Conservation (phyloP, 495 filamentous ascomycete genomes). For the Penicillium maclennaniae region DNA sequence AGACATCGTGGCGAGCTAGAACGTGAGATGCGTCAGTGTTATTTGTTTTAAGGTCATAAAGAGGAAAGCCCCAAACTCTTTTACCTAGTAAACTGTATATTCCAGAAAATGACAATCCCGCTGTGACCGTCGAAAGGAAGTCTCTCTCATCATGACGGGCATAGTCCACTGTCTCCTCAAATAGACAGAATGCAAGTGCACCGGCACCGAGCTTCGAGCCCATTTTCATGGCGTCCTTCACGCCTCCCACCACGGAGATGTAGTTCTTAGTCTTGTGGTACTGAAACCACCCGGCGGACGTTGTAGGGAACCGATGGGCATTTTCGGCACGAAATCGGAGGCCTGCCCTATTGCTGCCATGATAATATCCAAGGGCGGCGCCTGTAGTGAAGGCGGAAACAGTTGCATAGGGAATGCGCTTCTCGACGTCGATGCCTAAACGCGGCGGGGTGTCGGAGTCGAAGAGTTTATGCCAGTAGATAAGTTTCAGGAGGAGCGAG, state of each 20-base stretch:
- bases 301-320: constrained; percentile 80
- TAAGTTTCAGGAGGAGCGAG: constrained; percentile 28
- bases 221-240: constrained; percentile 73
- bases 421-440: constrained; percentile 58
- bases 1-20: constrained; percentile 74
- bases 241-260: constrained; percentile 65
- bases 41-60: background rate
- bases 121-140: constrained; percentile 39
- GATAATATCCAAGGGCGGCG: constrained; percentile 61
- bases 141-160: constrained; percentile 48
- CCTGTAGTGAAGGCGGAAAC: constrained; percentile 61
- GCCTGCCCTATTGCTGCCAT: constrained; percentile 68
- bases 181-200: constrained; percentile 61
- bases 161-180: constrained; percentile 82
- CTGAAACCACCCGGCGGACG: constrained; percentile 86
- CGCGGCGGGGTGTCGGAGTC: constrained; percentile 48
- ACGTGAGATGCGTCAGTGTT: constrained; percentile 13
- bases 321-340: constrained; percentile 91
- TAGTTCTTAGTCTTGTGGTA: constrained; percentile 99
- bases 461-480: constrained; percentile 42
- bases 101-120: constrained; percentile 77
- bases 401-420: constrained; percentile 62
- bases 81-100: constrained; percentile 83
- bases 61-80: constrained; percentile 22
- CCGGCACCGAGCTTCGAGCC: constrained; percentile 65